Conservation (phyloP, 108 stramenopile genomes). For the Asterionellopsis glacialis region DNA sequence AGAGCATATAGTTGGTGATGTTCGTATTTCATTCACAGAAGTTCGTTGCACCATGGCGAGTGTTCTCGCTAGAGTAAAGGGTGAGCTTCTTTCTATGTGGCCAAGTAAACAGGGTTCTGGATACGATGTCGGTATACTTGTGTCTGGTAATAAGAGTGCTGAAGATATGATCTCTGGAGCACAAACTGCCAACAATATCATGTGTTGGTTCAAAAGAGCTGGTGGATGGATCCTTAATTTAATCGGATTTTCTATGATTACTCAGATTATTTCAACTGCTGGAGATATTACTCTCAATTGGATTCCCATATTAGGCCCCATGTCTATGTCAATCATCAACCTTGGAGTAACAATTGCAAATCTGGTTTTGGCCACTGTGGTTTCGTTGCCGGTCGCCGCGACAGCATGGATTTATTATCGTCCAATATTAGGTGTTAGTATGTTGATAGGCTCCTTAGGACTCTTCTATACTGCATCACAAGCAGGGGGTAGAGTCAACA, state of each 20-base stretch:
- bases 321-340: slow-evolving; percentile 5
- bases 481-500: neutral
- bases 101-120: slow-evolving; percentile 3
- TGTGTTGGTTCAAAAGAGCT: neutral
- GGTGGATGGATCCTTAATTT: slow-evolving; percentile 2
- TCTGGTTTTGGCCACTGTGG: neutral
- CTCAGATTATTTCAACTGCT: slow-evolving; percentile 2
- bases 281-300: slow-evolving; percentile 9
- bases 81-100: slow-evolving; percentile 1
- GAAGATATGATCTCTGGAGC: slow-evolving; percentile 2
- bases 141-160: neutral
- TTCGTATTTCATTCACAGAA: slow-evolving; percentile 6
- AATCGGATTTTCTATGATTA: slow-evolving; percentile 7
- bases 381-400: neutral
- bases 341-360: slow-evolving; percentile 5
- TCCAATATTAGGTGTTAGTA: neutral
- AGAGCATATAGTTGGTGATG: neutral
- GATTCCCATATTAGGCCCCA: slow-evolving; percentile 7
- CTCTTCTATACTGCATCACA: slow-evolving; percentile 11
- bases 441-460: slow-evolving; percentile 2
- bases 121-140: slow-evolving; percentile 1
- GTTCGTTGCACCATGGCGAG: slow-evolving; percentile 6
- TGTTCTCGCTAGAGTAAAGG: neutral
- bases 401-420: slow-evolving; percentile 10
- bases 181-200: slow-evolving; percentile 1